A percentile compares a stretch with the other conserved stretches of the same genome.
Evolutionary conservation across 1,139 yeast species (phyloP).

Genomic region (Scheffersomyces quercinus): DNA sequence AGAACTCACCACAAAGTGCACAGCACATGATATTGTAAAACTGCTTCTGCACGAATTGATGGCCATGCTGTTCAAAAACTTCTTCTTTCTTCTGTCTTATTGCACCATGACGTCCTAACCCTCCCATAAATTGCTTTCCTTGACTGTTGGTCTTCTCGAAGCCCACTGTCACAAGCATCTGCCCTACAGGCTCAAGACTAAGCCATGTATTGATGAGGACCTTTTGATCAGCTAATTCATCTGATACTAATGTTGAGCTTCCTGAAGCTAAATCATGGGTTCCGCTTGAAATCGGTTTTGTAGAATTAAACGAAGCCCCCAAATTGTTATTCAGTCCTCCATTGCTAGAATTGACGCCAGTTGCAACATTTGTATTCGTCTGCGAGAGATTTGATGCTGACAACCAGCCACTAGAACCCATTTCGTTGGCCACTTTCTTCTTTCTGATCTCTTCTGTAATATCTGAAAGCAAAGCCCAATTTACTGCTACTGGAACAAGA

Average conservation of each 20-base stretch:
- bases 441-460: slow-evolving; percentile 92
- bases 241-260: not conserved
- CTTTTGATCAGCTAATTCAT: slow-evolving; percentile 15
- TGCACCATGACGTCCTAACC: slow-evolving; percentile 97
- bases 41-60: slow-evolving; percentile 92
- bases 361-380: slow-evolving; percentile 14
- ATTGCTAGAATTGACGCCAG: slow-evolving; percentile 1
- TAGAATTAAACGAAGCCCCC: slow-evolving; percentile 1
- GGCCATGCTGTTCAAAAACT: slow-evolving; percentile 94
- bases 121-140: slow-evolving; percentile 61
- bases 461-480: slow-evolving; percentile 89
- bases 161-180: slow-evolving; percentile 72
- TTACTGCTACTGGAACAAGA: slow-evolving; percentile 84
- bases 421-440: slow-evolving; percentile 77
- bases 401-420: slow-evolving; percentile 82
- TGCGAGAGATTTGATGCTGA: slow-evolving; percentile 62
- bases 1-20: slow-evolving; percentile 93
- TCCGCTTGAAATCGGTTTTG: slow-evolving; percentile 6
- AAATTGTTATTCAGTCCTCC: too few relatives aligned
- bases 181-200: slow-evolving; percentile 91
- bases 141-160: slow-evolving; percentile 68
- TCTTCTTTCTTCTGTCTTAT: slow-evolving; percentile 94
- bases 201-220: slow-evolving; percentile 77
- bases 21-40: slow-evolving; percentile 96
- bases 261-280: not conserved